These are phyloP conservation scores for Pseudodiploospora longispora DNA, from an alignment of 2,329 filamentous ascomycete species.

Conservation along the genomic window DNA sequence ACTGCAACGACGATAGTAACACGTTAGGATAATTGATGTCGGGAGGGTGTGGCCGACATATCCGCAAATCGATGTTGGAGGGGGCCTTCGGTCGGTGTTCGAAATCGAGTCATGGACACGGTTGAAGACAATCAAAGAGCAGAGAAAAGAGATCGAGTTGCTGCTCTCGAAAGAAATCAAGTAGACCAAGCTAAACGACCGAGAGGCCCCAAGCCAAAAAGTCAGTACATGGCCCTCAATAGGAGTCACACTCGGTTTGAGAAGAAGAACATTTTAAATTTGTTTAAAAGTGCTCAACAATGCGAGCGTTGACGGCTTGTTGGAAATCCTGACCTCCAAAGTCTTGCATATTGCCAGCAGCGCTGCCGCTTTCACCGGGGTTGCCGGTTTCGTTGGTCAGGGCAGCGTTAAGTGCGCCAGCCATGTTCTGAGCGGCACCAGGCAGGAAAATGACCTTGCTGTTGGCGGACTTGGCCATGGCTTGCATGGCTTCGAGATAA, in stretches of 20 bases:
- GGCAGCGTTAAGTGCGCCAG: slow-evolving; percentile 33
- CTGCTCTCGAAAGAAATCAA: slow-evolving; percentile 21
- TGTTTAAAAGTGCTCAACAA: slow-evolving; percentile 77
- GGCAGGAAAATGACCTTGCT: slow-evolving; percentile 83
- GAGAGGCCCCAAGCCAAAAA: slow-evolving; percentile 14
- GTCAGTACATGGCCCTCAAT: slow-evolving; percentile 20
- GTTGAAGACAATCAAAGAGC: slow-evolving; percentile 13
- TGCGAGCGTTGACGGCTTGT: slow-evolving; percentile 69
- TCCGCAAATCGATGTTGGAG: too few relatives aligned
- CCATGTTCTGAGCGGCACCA: slow-evolving; percentile 49
- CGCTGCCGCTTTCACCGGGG: slow-evolving; percentile 39
- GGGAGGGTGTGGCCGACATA: too few relatives aligned
- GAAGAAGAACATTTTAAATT: slow-evolving; percentile 5
- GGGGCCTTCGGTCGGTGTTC: too few relatives aligned
- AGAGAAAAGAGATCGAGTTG: not conserved
- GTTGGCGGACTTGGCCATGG: slow-evolving; percentile 92
- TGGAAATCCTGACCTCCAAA: slow-evolving; percentile 58
- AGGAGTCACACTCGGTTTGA: not conserved
- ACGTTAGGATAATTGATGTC: too few relatives aligned
- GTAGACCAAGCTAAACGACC: slow-evolving; percentile 26
- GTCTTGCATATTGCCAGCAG: slow-evolving; percentile 44
- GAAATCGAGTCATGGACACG: too few relatives aligned
- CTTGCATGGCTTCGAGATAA: slow-evolving; percentile 97
- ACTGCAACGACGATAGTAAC: too few relatives aligned
- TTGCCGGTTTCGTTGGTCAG: slow-evolving; percentile 28